phyloP scores from a whole-genome alignment of 1,139 yeast species.

The Casaregolazyma suthepensis region DNA sequence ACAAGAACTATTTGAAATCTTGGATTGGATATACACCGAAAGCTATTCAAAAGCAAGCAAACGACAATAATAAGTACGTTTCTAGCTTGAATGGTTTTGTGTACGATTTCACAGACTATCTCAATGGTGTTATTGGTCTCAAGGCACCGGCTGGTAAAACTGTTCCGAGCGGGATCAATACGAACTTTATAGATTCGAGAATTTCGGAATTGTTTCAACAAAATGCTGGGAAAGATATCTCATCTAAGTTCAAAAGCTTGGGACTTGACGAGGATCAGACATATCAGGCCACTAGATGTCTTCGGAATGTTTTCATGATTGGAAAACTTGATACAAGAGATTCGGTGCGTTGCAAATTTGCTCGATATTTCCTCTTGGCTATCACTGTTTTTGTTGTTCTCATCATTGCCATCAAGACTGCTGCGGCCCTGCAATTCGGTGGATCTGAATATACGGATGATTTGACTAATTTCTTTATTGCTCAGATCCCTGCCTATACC shows the following conservation, averaged over 20 bases:
- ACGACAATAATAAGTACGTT: conserved; percentile 23
- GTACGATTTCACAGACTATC: conserved; percentile 35
- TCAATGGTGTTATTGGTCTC: conserved; percentile 34
- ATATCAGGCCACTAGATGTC: conserved; percentile 30
- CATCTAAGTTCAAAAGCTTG: conserved; percentile 26
- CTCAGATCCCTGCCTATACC: conserved; percentile 41
- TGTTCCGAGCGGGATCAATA: conserved; percentile 24
- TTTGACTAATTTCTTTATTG: conserved; percentile 36
- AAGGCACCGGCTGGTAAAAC: conserved; percentile 28
- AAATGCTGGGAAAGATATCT: conserved; percentile 35
- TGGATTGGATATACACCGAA: conserved; percentile 36
- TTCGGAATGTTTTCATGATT: conserved; percentile 35
- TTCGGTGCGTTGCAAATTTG: conserved; percentile 35
- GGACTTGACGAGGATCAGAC: conserved; percentile 23
- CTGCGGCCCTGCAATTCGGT: conserved; percentile 38
- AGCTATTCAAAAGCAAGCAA: conserved; percentile 26
- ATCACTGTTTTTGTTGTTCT: conserved; percentile 35
- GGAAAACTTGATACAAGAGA: conserved; percentile 38
- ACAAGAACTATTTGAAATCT: conserved; percentile 32
- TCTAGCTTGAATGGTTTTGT: conserved; percentile 35
- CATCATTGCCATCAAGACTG: conserved; percentile 34
- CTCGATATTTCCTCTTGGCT: conserved; percentile 38
- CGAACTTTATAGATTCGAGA: conserved; percentile 29
- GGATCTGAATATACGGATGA: conserved; percentile 33
- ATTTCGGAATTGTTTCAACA: conserved; percentile 31